Percentiles rank a stretch among this genome's conserved stretches.
These are phyloP conservation scores for Tricholoma matsutake DNA, from an alignment of 768 basidiomycete species.

Conservation along the genomic window DNA sequence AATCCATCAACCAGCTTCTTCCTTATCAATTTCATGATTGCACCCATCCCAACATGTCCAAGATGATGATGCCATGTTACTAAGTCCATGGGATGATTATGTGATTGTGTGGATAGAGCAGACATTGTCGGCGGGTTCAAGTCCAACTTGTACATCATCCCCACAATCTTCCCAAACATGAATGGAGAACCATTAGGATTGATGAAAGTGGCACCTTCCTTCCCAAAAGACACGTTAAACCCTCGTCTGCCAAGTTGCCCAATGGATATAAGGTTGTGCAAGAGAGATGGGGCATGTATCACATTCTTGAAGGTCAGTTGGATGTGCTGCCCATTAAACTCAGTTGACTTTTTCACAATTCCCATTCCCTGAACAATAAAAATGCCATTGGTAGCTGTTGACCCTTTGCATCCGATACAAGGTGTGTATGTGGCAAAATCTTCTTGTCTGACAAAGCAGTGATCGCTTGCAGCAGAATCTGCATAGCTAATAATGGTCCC, in stretches of 20 bases:
- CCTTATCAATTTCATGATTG: slow-evolving; percentile 12
- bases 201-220: slow-evolving; percentile 1
- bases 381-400: background rate
- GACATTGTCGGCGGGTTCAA: background rate
- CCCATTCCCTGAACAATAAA: background rate
- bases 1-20: slow-evolving; percentile 20
- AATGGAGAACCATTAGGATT: background rate
- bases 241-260: slow-evolving; percentile 6
- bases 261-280: slow-evolving; percentile 19
- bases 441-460: background rate
- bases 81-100: slow-evolving; percentile 16
- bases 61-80: slow-evolving; percentile 26
- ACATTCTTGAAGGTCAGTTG: background rate
- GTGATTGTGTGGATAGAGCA: background rate
- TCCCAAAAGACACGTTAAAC: slow-evolving; percentile 4
- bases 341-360: background rate
- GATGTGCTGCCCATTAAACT: background rate
- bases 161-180: too few relatives aligned
- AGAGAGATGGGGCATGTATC: slow-evolving; percentile 10
- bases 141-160: background rate
- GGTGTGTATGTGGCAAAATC: slow-evolving; percentile 4
- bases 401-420: slow-evolving; percentile 5
- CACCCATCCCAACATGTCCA: slow-evolving; percentile 11
- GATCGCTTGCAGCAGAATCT: background rate
- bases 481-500: background rate